Evolutionary conservation across 208 protist species (phyloP), one percentile per base, ranked within the genome.

Genomic region (Cochliopodium minus): DNA sequence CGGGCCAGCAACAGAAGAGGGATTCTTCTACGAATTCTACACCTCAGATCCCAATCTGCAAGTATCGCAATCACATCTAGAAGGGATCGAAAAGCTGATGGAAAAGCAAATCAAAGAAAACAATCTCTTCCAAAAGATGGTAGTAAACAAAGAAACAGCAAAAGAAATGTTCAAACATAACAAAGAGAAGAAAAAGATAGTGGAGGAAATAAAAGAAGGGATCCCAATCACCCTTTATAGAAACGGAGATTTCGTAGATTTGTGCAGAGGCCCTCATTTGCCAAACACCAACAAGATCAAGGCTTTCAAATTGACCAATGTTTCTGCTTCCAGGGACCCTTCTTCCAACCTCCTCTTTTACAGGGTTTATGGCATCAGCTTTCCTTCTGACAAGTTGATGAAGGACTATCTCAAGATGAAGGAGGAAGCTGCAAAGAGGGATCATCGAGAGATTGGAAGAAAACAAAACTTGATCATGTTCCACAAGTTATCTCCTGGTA

Each of bases 381-480:
- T 74, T 46, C 61, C 65, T 9, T 56, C 17, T 23, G 32, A 28
- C 22, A 70, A 66, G 20, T 13, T 42, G 2, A 39, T 68, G 0
- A 40, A 68, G 13, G 46, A 42, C 10, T 51, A 52, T 15, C 22
- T 62, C 4, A 51, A 50, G 5, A 36, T 23, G 1, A 17, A 50
- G 2, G 54, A 69, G 23, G 69, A 70, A 40, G 65, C 65, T 15
- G 13, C 36, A 6, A 51, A 65, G 13, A 26, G 65, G 23, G 68
- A 75, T 47, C 63, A 68, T 30, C 3, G 59, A n/a, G 0, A 36
- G 0, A 57, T 70, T 46, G 57, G 62, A 26, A 47, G 17, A 20
- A 11, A 74, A 30, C 72, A 76, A 48, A 62, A 70, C 4, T 52
- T 77, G 10, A 70, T 73, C 25, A 52, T 77, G 7, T 77, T 76